Evolutionary conservation across 2,329 filamentous ascomycete genomes (phyloP), one percentile per base, ranked within the genome.

Genomic region (Calonectria hongkongensis): DNA sequence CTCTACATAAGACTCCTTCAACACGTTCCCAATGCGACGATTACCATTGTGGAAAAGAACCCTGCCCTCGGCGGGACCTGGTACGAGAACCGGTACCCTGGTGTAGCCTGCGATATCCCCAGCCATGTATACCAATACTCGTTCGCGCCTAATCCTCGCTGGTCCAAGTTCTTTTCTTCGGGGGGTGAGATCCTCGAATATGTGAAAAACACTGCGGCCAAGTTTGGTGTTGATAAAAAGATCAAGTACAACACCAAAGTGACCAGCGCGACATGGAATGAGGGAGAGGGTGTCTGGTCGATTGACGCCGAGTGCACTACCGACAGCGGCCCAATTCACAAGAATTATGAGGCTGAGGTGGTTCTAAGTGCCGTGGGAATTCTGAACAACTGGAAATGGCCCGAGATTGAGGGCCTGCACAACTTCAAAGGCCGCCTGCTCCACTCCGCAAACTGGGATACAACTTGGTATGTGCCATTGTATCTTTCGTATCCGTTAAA

Each of bases 81-180:
- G 86, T 84, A 85, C 66, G 85, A 87, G 65, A 87, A 87, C 67
- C 76, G 82, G 6, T 92, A 92, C 72, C 90, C 90, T 0, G 90
- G 90, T 2, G 89, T 91, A 2, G 84, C 89, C 62, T 93, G 92
- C 78, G 91, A 93, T 80, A 68, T 93, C 9, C 90, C 90, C 91
- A 87, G 91, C 0, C 90, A 92, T 80, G 89, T 91, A n/a, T 94
- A 94, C 76, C 91, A 92, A 76, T 88, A 88, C n/a, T 89, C 89
- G 0, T 94, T 93, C 79, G 85, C 86, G 15, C 90, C 91, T 0
- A 93, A 93, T 68, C 87, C 88, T 0, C 85, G 92, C 75, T 94
- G 92, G 92, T 87, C 86, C 0, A 89, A 92, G 76, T 87, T 91
- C 71, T 94, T 92, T 77, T 89, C 92, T 0, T 88, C 89, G 68